Base-by-base conservation (phyloP, 2,329 filamentous ascomycete species). In the Penicillium decumbens region DNA sequence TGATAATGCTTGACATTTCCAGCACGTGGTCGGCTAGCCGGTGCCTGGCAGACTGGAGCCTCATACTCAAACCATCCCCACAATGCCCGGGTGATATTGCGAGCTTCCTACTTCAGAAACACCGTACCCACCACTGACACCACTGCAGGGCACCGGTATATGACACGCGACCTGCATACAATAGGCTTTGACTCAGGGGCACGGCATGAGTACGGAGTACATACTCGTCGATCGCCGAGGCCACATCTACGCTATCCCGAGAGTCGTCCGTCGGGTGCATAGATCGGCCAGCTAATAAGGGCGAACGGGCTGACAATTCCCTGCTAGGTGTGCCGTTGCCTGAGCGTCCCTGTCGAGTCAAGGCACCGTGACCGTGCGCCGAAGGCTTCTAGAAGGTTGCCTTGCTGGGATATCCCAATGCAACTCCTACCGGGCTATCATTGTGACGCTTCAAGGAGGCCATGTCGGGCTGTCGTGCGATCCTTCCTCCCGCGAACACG, bases 321-420 rank as follows among this genome's bases (percentile, higher is more conserved):
- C 18, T 10, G 9, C 6, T 27, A 27, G 25, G 10, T 29, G 7
- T 18, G 15, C 18, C 18, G 3, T 20, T 35, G 32, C 15, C 18
- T 5, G 8, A 18, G 3, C 10, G 15, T 18, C 8, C 15, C 3
- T 37, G 8, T 12, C 18, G 18, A 20, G 33, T 3, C 33, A n/a
- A 5, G 9, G 25, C 10, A 38, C 12, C 5, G 35, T 18, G 18
- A 23, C 35, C 33, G 33, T 20, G 35, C 18, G 18, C 35, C 10
- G 4, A 20, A n/a, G 24, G 39, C 25, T 52, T 54, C 49, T 45
- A 47, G 49, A 52, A 49, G 29, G 29, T 43, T 54, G 32, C 49
- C 52, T 24, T 30, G 18, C 27, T 47, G 12, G 45, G 35, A 27
- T 25, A 37, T 37, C 38, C 28, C 39, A 33, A n/a, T 37, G 9